Base-by-base conservation (phyloP, 139 green algal genomes). In the Pleodorina starrii region DNA sequence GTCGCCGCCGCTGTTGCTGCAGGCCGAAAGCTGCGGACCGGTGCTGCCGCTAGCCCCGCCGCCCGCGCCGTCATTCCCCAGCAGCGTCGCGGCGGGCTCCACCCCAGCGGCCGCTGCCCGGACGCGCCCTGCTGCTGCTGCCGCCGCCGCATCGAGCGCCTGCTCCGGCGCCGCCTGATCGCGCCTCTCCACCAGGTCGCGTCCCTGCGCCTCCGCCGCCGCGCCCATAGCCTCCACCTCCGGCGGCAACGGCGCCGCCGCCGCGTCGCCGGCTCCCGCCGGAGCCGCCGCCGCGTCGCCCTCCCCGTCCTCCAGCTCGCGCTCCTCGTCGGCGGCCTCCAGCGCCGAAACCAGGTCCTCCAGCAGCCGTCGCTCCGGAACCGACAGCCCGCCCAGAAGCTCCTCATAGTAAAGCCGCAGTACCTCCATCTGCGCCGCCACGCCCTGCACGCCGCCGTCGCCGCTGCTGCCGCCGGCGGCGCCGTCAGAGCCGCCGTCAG, bases 301-400 rank as follows among this genome's bases (percentile, higher is more conserved):
- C 66, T 75, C 50, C 16, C 21, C 50, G 48, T 85, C 77, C 51
- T 85, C 78, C 36, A 25, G 29, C 6, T 57, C 36, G 29, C 78
- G 78, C 35, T 57, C 78, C 5, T 51, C 78, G 23, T 73, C 78
- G 1, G 78, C 51, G 19, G 54, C 78, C 51, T 72, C 78, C 51
- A 85, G 78, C 36, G 78, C 51, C 78, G 12, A 29, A 25, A 85
- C 78, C 51, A 72, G 38, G 36, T 85, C 78, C 1, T 57, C 78
- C 78, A 85, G 21, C 38, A 85, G 51, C 23, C 78, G 51, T 35
- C 35, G 78, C 78, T 85, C 51, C 35, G 50, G 32, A n/a, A 59
- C 35, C 17, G 36, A 38, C 78, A 85, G 36, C 16, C 51, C 40
- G 21, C 7, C 0, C 78, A 85, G 35, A n/a, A 85, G 35, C 51